Evolutionary conservation across 106 monocot species (phyloP).

Genomic region (Dendrobium catenatum): DNA sequence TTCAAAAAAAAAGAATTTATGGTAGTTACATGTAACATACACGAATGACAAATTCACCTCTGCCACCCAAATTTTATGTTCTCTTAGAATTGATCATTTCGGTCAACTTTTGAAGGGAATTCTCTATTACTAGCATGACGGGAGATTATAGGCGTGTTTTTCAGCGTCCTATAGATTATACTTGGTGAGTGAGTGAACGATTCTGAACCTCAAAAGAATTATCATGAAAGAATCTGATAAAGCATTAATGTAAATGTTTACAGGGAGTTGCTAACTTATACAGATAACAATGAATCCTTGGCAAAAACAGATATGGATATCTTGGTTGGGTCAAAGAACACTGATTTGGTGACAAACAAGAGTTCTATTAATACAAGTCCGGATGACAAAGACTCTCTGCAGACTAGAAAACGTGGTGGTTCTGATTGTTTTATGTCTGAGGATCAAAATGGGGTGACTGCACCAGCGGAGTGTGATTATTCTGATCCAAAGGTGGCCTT

Average conservation of each 20-base stretch:
- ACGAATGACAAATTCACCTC: background rate
- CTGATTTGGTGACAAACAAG: constrained; percentile 6
- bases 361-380: background rate
- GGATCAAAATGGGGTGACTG: constrained; percentile 8
- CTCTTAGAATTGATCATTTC: background rate
- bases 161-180: constrained; percentile 69
- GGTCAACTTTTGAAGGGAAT: constrained; percentile 45
- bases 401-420: background rate
- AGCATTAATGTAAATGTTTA: constrained; percentile 10
- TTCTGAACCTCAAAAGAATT: background rate
- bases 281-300: constrained; percentile 38
- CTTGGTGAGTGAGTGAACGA: constrained; percentile 54
- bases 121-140: constrained; percentile 80
- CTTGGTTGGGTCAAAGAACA: constrained; percentile 22
- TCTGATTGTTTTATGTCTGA: constrained; percentile 12
- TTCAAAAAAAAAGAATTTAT: background rate
- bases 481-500: constrained; percentile 50
- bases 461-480: constrained; percentile 8
- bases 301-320: constrained; percentile 73
- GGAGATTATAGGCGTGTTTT: constrained; percentile 77
- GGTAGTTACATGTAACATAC: background rate
- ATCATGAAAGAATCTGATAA: background rate
- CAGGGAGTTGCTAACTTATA: constrained; percentile 74
- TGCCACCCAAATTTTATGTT: background rate
- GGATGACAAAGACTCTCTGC: background rate